phyloP scores from a whole-genome alignment of 2,329 filamentous ascomycete genomes.

The Aspergillus sclerotialis region DNA sequence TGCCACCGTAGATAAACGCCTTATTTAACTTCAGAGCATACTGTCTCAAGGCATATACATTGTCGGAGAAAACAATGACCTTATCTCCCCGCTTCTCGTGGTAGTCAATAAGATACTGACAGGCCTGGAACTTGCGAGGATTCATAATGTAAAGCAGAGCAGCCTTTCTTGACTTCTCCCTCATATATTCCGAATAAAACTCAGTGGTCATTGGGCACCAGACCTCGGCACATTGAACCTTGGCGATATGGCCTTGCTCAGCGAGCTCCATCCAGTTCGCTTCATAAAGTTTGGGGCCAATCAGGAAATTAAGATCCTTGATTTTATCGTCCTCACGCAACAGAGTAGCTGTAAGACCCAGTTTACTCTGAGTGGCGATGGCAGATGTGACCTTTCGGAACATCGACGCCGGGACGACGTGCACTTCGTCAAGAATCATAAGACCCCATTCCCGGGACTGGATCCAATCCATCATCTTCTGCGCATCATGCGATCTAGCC shows the following conservation, averaged over 20 bases:
- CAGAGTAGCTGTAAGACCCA: constrained; percentile 87
- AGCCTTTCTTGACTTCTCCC: constrained; percentile 59
- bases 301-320: constrained; percentile 91
- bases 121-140: constrained; percentile 91
- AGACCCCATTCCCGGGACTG: constrained; percentile 88
- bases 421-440: constrained; percentile 95
- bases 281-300: constrained; percentile 94
- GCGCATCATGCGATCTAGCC: constrained; percentile 80
- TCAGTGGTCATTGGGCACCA: constrained; percentile 99
- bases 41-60: constrained; percentile 82
- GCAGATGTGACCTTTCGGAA: constrained; percentile 89
- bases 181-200: constrained; percentile 91
- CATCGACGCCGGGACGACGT: constrained; percentile 94
- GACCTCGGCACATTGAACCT: constrained; percentile 95
- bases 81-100: constrained; percentile 94
- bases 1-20: constrained; percentile 86
- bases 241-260: constrained; percentile 92
- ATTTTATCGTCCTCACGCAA: constrained; percentile 98
- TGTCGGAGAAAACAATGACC: constrained; percentile 97
- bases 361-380: constrained; percentile 91
- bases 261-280: constrained; percentile 99
- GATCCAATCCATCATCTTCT: constrained; percentile 97
- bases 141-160: constrained; percentile 91
- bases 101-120: constrained; percentile 96
- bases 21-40: constrained; percentile 81